Base-by-base conservation (phyloP, 352 stramenopile species). In the Phytophthora syringae region DNA sequence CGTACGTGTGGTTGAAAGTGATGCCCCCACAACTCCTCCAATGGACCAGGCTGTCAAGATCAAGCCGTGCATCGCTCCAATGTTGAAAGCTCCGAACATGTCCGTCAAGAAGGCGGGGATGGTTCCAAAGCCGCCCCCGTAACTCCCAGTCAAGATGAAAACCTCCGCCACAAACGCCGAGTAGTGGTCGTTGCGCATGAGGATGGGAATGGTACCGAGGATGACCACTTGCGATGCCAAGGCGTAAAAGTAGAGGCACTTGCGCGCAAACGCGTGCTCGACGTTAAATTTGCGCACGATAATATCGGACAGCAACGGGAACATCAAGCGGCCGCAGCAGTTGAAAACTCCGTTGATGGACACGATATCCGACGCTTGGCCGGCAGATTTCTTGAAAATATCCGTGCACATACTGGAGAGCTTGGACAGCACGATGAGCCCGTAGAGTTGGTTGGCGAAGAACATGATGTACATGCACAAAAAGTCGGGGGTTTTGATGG, bases 41-140 rank as follows among this genome's bases (percentile, higher is more conserved):
- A 92, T 91, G 1, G 83, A 92, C 84, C 86, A 94, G 10, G 84
- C 75, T 3, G 86, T 93, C 6, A 93, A 60, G 63, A 90, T 88
- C 22, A 90, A 43, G 0, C 86, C 86, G 64, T 93, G 84, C 79
- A 94, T 88, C 5, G 80, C 86, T 12, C 82, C 86, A 36, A 92
- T 92, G 74, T 94, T 92, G 60, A 76, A 92, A 3, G 80, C 80
- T n/a, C 86, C 86, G 51, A 93, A 94, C 83, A 93, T 93, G 51
- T 93, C 86, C 0, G 84, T 90, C 21, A 94, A 52, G 59, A 93
- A 89, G 28, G 67, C 80, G 34, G 84, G 84, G 54, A 93, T 92
- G 12, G 72, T 90, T 40, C 83, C 82, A 30, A 92, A 90, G 40
- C 80, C 81, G 16, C 82, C 86, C 22, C 84, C 84, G 57, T 94